phyloP scores from a whole-genome alignment of 805 yeast genomes.

The Jamesozyma spencerorum region DNA sequence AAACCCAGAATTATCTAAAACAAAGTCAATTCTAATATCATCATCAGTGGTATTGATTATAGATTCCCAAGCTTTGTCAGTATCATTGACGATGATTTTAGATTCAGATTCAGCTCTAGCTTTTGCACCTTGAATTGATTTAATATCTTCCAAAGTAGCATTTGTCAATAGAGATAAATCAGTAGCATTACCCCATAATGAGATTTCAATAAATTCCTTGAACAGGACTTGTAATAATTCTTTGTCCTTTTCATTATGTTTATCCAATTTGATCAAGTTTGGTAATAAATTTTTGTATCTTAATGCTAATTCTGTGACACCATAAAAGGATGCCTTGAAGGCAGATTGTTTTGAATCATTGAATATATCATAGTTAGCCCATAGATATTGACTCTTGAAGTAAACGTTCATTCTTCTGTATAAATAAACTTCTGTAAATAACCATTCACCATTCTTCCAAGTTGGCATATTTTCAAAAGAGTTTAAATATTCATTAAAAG shows the following conservation, averaged over 20 bases:
- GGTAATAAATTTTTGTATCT: slow-evolving; percentile 41
- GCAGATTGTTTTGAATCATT: slow-evolving; percentile 60
- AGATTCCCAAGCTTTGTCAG: slow-evolving; percentile 55
- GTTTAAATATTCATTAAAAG: slow-evolving; percentile 49
- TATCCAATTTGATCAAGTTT: slow-evolving; percentile 14
- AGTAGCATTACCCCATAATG: slow-evolving; percentile 97
- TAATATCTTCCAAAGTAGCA: slow-evolving; percentile 82
- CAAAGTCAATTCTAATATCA: slow-evolving; percentile 58
- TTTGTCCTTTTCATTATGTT: slow-evolving; percentile 19
- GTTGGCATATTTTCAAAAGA: slow-evolving; percentile 30
- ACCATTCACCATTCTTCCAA: slow-evolving; percentile 89
- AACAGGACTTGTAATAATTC: slow-evolving; percentile 50
- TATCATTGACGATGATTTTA: slow-evolving; percentile 69
- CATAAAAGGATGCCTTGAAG: slow-evolving; percentile 62
- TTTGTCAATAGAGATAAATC: slow-evolving; percentile 85
- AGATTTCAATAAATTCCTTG: slow-evolving; percentile 75
- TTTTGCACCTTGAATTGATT: slow-evolving; percentile 83
- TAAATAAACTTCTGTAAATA: slow-evolving; percentile 73
- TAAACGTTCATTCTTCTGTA: slow-evolving; percentile 54
- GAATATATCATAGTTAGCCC: slow-evolving; percentile 61
- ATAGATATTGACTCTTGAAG: slow-evolving; percentile 33
- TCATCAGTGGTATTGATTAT: slow-evolving; percentile 17
- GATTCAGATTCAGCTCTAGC: slow-evolving; percentile 75
- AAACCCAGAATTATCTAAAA: slow-evolving; percentile 90
- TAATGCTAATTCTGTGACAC: slow-evolving; percentile 72